A percentile compares a stretch with the other conserved stretches of the same genome.
Conservation (phyloP, 106 monocot genomes). For the Dioscorea zingiberensis region DNA sequence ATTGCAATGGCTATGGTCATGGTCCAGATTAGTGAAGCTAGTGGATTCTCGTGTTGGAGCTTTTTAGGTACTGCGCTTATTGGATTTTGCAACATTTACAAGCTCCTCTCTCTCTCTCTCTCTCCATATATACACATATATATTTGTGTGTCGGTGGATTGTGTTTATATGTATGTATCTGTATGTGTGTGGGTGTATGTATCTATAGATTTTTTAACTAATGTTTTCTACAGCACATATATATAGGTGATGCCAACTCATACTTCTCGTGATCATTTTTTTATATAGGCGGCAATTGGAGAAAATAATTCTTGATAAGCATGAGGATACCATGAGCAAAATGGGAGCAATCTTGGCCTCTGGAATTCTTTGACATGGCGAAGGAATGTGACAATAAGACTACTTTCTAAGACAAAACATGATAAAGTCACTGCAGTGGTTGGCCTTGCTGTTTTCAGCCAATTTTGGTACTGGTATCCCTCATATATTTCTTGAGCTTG, state of each 20-base stretch:
- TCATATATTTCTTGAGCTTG: slow-evolving; percentile 89
- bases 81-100: too few species aligned
- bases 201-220: too few species aligned
- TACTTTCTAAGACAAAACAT: slow-evolving; percentile 91
- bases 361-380: slow-evolving; percentile 98
- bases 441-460: slow-evolving; percentile 97
- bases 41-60: slow-evolving; percentile 85
- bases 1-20: slow-evolving; percentile 99
- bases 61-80: too few species aligned
- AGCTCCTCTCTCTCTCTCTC: too few species aligned
- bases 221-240: too few species aligned
- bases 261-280: too few species aligned
- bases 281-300: slow-evolving; percentile 75
- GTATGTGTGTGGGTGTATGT: too few species aligned
- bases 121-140: too few species aligned
- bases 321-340: slow-evolving; percentile 99
- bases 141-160: too few species aligned
- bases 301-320: slow-evolving; percentile 96
- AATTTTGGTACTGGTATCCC: slow-evolving; percentile 99
- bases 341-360: slow-evolving; percentile 99
- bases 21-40: slow-evolving; percentile 94
- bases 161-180: too few species aligned
- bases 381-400: slow-evolving; percentile 92
- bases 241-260: too few species aligned
- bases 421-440: slow-evolving; percentile 90